phyloP scores from a whole-genome alignment of 1,139 yeast genomes.

The Hansenula anomala region DNA sequence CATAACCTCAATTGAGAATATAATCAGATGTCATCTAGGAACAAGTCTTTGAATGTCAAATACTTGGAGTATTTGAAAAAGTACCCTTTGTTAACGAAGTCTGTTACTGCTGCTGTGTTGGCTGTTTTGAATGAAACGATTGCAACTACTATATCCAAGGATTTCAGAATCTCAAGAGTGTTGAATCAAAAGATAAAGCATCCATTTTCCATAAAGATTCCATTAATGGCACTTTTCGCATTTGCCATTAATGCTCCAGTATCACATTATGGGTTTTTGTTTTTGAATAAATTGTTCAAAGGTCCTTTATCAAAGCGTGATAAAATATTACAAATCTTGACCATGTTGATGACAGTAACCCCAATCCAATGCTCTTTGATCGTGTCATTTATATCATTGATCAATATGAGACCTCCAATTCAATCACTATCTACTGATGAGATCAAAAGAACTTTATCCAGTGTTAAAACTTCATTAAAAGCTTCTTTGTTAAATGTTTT shows the following conservation, averaged over 20 bases:
- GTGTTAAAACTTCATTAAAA: slow-evolving; percentile 35
- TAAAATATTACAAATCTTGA: slow-evolving; percentile 42
- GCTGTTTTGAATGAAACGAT: slow-evolving; percentile 56
- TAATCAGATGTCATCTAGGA: not conserved
- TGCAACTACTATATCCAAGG: slow-evolving; percentile 49
- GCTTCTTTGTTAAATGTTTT: slow-evolving; percentile 53
- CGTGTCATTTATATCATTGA: slow-evolving; percentile 48
- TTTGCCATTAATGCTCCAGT: slow-evolving; percentile 68
- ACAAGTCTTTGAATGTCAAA: slow-evolving; percentile 17
- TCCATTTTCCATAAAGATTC: slow-evolving; percentile 26
- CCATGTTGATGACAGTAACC: slow-evolving; percentile 51
- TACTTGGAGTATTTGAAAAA: slow-evolving; percentile 39
- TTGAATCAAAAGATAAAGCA: slow-evolving; percentile 19
- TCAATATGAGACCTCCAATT: slow-evolving; percentile 23
- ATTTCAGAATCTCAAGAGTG: slow-evolving; percentile 23
- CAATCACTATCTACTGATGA: slow-evolving; percentile 13
- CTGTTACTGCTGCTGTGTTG: slow-evolving; percentile 53
- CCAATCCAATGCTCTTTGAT: slow-evolving; percentile 50
- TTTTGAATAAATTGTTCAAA: slow-evolving; percentile 39
- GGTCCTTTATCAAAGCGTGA: slow-evolving; percentile 34
- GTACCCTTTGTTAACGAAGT: slow-evolving; percentile 57
- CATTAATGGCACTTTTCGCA: slow-evolving; percentile 67
- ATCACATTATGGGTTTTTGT: slow-evolving; percentile 46
- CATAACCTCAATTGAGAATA: too few species aligned
- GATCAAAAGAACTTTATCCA: slow-evolving; percentile 10